Evolutionary conservation across 148 eudicot genomes (phyloP).

Genomic region (Cornus suecica): DNA sequence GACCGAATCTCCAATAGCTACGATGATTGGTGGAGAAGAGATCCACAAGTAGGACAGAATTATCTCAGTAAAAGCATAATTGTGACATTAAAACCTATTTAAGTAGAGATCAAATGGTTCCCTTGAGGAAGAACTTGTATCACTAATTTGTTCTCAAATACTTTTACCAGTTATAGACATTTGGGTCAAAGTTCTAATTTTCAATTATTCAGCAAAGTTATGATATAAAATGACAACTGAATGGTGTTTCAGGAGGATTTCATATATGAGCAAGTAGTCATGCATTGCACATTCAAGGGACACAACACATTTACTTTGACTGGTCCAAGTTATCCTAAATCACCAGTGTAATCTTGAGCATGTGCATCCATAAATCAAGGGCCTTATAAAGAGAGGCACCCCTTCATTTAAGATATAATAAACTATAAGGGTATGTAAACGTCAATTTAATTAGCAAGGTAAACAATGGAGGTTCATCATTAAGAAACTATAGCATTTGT

Average conservation of each 20-base stretch:
- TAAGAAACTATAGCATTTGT: neutral
- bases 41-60: neutral
- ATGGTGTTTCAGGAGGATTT: neutral
- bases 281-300: too few species aligned
- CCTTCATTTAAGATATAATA: neutral
- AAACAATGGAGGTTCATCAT: neutral
- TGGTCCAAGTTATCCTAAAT: neutral
- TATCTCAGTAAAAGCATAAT: neutral
- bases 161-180: neutral
- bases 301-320: too few species aligned
- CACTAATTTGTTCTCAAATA: neutral
- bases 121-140: neutral
- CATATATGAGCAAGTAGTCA: too few species aligned
- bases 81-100: too few species aligned
- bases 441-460: too few species aligned
- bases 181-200: neutral
- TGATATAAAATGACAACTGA: too few species aligned
- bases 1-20: neutral
- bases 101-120: neutral
- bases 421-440: neutral
- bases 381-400: neutral
- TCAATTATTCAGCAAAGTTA: too few species aligned
- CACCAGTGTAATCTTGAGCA: neutral
- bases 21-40: neutral
- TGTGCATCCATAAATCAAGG: neutral